These are phyloP conservation scores for Fraxinus xanthoxyloides DNA, from an alignment of 305 asterid genomes.

Conservation along the genomic window DNA sequence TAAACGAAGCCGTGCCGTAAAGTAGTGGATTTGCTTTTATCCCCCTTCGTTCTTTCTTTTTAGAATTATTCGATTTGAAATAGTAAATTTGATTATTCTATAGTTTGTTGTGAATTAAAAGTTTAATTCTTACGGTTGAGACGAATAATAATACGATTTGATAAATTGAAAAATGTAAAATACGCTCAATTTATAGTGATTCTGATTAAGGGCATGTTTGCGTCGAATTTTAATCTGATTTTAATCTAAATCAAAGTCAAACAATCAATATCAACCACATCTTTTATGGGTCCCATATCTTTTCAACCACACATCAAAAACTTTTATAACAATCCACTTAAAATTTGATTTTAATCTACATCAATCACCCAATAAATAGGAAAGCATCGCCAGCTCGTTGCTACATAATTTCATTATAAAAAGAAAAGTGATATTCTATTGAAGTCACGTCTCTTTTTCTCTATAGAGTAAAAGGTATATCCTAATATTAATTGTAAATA, in stretches of 20 bases:
- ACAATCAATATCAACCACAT: too few relatives aligned
- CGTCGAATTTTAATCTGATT: too few relatives aligned
- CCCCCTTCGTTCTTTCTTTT: not conserved
- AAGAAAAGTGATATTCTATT: too few relatives aligned
- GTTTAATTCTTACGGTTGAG: not conserved
- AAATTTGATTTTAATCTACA: too few relatives aligned
- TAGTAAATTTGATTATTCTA: not conserved
- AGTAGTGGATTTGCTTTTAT: slow-evolving; percentile 18
- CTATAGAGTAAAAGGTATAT: too few relatives aligned
- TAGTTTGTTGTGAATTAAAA: not conserved
- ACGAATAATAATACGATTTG: not conserved
- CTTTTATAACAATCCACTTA: too few relatives aligned
- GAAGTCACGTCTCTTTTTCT: not conserved
- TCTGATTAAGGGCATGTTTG: too few relatives aligned
- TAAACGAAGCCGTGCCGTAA: slow-evolving; percentile 53
- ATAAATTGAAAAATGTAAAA: not conserved
- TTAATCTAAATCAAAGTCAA: too few relatives aligned
- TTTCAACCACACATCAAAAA: too few relatives aligned
- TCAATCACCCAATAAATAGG: too few relatives aligned
- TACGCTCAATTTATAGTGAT: not conserved
- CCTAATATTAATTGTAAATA: too few relatives aligned
- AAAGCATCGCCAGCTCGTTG: not conserved
- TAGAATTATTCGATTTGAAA: not conserved
- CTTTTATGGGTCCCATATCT: too few relatives aligned
- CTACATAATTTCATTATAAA: not conserved